A percentile compares a stretch with the other conserved stretches of the same genome.
Evolutionary conservation across 2,329 filamentous ascomycete genomes (phyloP).

Genomic region (Sclerotinia minor): DNA sequence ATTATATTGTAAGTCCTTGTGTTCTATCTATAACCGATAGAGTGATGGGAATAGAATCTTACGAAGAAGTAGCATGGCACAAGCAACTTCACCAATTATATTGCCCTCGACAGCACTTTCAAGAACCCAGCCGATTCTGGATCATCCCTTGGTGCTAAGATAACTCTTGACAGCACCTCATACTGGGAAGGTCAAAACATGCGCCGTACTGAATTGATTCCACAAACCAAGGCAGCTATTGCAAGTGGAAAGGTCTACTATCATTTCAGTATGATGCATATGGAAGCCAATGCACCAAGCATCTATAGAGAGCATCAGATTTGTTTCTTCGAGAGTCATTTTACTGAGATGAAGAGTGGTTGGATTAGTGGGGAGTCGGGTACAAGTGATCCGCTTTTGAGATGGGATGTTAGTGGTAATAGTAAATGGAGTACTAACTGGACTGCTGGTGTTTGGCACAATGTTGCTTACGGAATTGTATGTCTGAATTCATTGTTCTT

Average conservation of each 20-base stretch:
- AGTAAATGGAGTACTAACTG: constrained; percentile 64
- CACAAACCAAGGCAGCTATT: constrained; percentile 65
- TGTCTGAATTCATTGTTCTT: constrained; percentile 27
- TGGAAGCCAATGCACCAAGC: constrained; percentile 59
- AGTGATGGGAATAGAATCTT: neutral
- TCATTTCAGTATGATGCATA: constrained; percentile 68
- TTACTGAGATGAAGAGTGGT: constrained; percentile 73
- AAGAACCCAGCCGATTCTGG: constrained; percentile 57
- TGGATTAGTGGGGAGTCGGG: constrained; percentile 53
- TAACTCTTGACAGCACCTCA: constrained; percentile 63
- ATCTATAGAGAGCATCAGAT: constrained; percentile 66
- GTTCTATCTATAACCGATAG: neutral
- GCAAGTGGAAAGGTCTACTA: constrained; percentile 68
- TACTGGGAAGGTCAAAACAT: constrained; percentile 73
- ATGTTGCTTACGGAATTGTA: constrained; percentile 70
- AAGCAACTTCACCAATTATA: constrained; percentile 43
- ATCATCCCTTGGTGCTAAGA: constrained; percentile 64
- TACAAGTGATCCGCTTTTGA: constrained; percentile 55
- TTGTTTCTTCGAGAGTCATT: constrained; percentile 66
- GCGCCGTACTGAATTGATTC: constrained; percentile 73
- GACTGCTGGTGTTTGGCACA: constrained; percentile 57
- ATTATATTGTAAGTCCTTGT: constrained; percentile 57
- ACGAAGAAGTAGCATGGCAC: constrained; percentile 54
- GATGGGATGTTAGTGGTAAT: constrained; percentile 63
- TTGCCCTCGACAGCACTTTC: constrained; percentile 49